Conservation (phyloP, 495 filamentous ascomycete species). For the Hypoxylon subgilvum region DNA sequence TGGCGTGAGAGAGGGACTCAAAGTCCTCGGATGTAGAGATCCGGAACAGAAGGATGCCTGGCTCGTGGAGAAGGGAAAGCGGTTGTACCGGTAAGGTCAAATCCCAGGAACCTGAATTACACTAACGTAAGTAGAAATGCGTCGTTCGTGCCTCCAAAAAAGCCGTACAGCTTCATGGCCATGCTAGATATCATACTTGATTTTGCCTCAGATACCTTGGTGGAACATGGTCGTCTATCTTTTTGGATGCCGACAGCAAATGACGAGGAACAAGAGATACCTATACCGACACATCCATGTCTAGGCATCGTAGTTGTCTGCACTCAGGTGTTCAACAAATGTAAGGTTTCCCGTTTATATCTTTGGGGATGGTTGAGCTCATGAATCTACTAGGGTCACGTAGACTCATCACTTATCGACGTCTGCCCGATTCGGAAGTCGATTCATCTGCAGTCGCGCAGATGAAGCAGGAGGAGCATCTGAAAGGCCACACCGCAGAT, state of each 20-base stretch:
- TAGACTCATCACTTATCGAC: slow-evolving; percentile 81
- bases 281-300: slow-evolving; percentile 76
- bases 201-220: slow-evolving; percentile 78
- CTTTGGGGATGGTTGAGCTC: slow-evolving; percentile 11
- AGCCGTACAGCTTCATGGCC: slow-evolving; percentile 85
- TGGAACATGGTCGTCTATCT: slow-evolving; percentile 79
- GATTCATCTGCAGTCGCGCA: slow-evolving; percentile 48
- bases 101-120: background rate
- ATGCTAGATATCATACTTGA: slow-evolving; percentile 88
- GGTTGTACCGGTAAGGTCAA: slow-evolving; percentile 68
- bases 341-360: slow-evolving; percentile 49
- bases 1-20: slow-evolving; percentile 91
- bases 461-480: slow-evolving; percentile 47
- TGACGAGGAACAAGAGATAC: slow-evolving; percentile 72
- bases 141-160: slow-evolving; percentile 86
- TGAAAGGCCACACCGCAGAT: slow-evolving; percentile 63
- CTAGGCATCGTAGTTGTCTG: slow-evolving; percentile 79
- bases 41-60: slow-evolving; percentile 64
- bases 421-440: slow-evolving; percentile 67
- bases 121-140: slow-evolving; percentile 58
- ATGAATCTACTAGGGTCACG: slow-evolving; percentile 70
- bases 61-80: slow-evolving; percentile 71
- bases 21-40: slow-evolving; percentile 80
- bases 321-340: slow-evolving; percentile 86
- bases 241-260: slow-evolving; percentile 99